Percentiles rank a stretch among this genome's conserved stretches.
phyloP scores from a whole-genome alignment of 257 asterid genomes.

The Salvia hispanica region DNA sequence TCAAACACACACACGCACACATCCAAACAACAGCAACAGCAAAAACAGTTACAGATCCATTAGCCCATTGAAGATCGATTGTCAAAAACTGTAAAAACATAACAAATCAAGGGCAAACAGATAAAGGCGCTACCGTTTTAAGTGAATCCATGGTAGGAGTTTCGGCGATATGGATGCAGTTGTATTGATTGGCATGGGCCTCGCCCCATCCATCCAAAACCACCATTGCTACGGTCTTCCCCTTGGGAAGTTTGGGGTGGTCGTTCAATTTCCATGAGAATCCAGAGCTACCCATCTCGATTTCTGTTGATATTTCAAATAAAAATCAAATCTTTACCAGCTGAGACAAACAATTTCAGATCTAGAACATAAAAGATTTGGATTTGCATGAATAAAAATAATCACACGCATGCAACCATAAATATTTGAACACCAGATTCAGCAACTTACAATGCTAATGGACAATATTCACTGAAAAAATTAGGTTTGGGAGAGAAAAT shows the following conservation, averaged over 20 bases:
- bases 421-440: not conserved
- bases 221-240: slow-evolving; percentile 73
- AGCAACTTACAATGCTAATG: slow-evolving; percentile 8
- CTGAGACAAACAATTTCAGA: slow-evolving; percentile 25
- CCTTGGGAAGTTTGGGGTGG: slow-evolving; percentile 87
- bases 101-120: not conserved
- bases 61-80: not conserved
- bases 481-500: slow-evolving; percentile 11
- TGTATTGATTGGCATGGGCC: slow-evolving; percentile 74
- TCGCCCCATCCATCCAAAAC: slow-evolving; percentile 99
- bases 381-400: slow-evolving; percentile 10
- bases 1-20: not conserved
- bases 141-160: slow-evolving; percentile 98
- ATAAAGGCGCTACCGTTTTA: slow-evolving; percentile 49
- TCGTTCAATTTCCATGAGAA: slow-evolving; percentile 86
- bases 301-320: slow-evolving; percentile 14
- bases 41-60: slow-evolving; percentile 12
- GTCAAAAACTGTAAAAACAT: not conserved
- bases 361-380: slow-evolving; percentile 12
- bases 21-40: not conserved
- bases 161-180: slow-evolving; percentile 89
- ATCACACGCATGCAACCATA: not conserved
- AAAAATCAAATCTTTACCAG: slow-evolving; percentile 30
- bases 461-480: not conserved
- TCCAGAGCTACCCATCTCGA: slow-evolving; percentile 72